phyloP scores from a whole-genome alignment of 2,329 filamentous ascomycete genomes.

The Pseudocercospora macadamiae region DNA sequence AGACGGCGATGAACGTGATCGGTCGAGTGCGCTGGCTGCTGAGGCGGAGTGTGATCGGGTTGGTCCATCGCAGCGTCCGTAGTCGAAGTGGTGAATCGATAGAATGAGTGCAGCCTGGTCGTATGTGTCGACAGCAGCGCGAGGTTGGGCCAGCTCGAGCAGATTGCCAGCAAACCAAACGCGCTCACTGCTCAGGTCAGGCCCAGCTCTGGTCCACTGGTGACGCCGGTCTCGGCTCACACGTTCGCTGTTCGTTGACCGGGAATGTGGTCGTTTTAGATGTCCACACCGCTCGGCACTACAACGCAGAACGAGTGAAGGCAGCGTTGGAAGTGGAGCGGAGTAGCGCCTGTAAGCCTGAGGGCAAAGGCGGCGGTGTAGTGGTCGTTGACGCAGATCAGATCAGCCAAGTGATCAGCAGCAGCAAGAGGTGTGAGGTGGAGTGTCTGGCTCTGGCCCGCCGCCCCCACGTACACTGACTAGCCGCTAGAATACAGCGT shows the following conservation, averaged over 20 bases:
- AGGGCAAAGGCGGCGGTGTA: conserved; percentile 4
- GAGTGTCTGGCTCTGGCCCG: no score
- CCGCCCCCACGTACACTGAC: no score
- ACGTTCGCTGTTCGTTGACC: not conserved
- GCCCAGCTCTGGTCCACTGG: no score
- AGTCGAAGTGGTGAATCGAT: not conserved
- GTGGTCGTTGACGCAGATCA: not conserved
- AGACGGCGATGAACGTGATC: conserved; percentile 25
- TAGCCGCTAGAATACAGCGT: no score
- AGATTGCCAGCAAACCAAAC: no score
- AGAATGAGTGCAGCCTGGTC: not conserved
- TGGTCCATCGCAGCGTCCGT: conserved; percentile 8
- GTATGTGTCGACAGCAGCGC: no score
- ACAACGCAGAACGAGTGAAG: not conserved
- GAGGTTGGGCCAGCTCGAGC: no score
- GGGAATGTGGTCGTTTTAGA: no score
- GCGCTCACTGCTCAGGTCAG: no score
- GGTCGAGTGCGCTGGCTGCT: conserved; percentile 22
- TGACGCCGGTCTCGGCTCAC: not conserved
- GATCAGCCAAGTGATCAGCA: not conserved
- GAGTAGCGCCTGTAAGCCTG: not conserved
- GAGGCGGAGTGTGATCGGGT: not conserved
- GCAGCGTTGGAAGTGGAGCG: not conserved
- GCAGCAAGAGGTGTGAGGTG: not conserved
- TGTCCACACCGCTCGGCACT: no score